Evolutionary conservation across 1,284 basidiomycete species (phyloP).

Genomic region (Moesziomyces globuligerus): DNA sequence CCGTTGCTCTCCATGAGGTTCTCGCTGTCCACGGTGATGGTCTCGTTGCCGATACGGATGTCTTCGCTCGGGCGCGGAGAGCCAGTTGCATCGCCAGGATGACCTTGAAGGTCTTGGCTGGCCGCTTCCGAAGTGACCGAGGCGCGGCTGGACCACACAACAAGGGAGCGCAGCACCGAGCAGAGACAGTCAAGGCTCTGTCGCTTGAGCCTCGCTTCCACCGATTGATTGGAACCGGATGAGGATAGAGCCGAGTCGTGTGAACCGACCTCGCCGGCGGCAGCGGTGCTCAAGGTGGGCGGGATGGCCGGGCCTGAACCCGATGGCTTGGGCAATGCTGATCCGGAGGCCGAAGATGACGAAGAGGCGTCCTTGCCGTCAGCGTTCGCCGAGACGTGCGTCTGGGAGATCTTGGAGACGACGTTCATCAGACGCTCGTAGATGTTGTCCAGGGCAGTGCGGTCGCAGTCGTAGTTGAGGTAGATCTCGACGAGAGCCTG

Average conservation of each 20-base stretch:
- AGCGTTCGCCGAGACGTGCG: slow-evolving; percentile 38
- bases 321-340: slow-evolving; percentile 18
- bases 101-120: slow-evolving; percentile 10
- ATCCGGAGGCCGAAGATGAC: slow-evolving; percentile 1
- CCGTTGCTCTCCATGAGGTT: slow-evolving; percentile 45
- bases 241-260: slow-evolving; percentile 22
- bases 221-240: slow-evolving; percentile 42
- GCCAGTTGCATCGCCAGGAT: slow-evolving; percentile 18
- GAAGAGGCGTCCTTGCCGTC: slow-evolving; percentile 40
- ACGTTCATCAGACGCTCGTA: slow-evolving; percentile 67
- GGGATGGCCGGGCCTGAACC: slow-evolving; percentile 44
- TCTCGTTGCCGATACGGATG: slow-evolving; percentile 52
- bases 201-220: slow-evolving; percentile 63
- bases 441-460: slow-evolving; percentile 66
- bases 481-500: slow-evolving; percentile 67
- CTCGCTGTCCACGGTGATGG: slow-evolving; percentile 39
- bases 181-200: slow-evolving; percentile 66
- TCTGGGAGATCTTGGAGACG: slow-evolving; percentile 59
- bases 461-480: slow-evolving; percentile 67
- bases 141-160: slow-evolving; percentile 58
- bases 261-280: slow-evolving; percentile 19
- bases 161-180: slow-evolving; percentile 64
- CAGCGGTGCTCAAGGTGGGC: slow-evolving; percentile 48
- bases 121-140: slow-evolving; percentile 21
- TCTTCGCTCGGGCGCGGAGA: slow-evolving; percentile 52